Evolutionary conservation across 1,284 basidiomycete genomes (phyloP).

Genomic region (Apiotrichum sp.): DNA sequence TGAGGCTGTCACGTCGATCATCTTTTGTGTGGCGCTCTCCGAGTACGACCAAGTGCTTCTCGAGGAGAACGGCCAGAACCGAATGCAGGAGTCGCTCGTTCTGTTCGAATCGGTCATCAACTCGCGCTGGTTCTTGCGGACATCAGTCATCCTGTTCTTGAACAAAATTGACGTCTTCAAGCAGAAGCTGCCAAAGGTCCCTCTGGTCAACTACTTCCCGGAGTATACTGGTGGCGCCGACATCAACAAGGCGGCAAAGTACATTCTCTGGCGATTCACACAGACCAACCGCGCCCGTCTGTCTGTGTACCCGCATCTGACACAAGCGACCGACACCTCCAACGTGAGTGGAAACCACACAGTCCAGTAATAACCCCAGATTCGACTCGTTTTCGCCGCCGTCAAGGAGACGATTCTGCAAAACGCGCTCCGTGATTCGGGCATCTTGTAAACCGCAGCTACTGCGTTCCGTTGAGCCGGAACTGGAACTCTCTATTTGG

Average conservation of each 20-base stretch:
- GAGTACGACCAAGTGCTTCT: conserved; percentile 89
- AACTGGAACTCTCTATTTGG: not conserved
- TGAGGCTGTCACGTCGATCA: conserved; percentile 89
- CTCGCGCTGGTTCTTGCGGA: conserved; percentile 92
- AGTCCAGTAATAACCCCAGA: conserved; percentile 29
- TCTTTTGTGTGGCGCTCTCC: conserved; percentile 87
- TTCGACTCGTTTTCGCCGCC: conserved; percentile 88
- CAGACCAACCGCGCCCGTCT: conserved; percentile 84
- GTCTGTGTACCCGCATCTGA: conserved; percentile 80
- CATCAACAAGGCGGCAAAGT: conserved; percentile 97
- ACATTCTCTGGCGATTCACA: conserved; percentile 95
- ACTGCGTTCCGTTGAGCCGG: not conserved
- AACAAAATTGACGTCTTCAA: conserved; percentile 98
- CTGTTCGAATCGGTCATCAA: conserved; percentile 96
- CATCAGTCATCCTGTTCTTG: conserved; percentile 85
- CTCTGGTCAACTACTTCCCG: conserved; percentile 82
- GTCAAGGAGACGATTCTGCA: conserved; percentile 97
- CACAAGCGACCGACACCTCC: conserved; percentile 57
- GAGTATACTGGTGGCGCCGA: conserved; percentile 86
- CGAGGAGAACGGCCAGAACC: conserved; percentile 72
- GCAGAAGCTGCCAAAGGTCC: conserved; percentile 78
- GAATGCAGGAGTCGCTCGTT: conserved; percentile 88
- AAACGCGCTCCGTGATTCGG: conserved; percentile 47
- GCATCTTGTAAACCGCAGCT: conserved; percentile 35
- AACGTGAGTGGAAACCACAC: conserved; percentile 54